phyloP scores from a whole-genome alignment of 129 eudicot species.

The sunflower (Helianthus annuus) region HanXRQr2.0-SUNRISE NC_035446.2:150221335-150221834 shows the following conservation, averaged over 20 bases:
- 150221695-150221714: too few species aligned
- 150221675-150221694: too few species aligned
- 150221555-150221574: conserved; percentile 16
- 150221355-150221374: conserved; percentile 46
- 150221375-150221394: conserved; percentile 50
- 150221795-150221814: too few species aligned
- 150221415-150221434: conserved; percentile 38
- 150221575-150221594: not conserved
- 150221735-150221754: too few species aligned
- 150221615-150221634: conserved; percentile 4
- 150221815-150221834: too few species aligned
- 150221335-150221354: conserved; percentile 28
- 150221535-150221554: not conserved
- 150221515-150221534: not conserved
- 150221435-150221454: conserved; percentile 2
- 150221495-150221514: not conserved
- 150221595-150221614: conserved; percentile 21
- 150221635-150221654: not conserved
- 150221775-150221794: too few species aligned
- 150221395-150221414: conserved; percentile 42
- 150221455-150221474: not conserved
- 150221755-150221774: too few species aligned
- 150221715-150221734: too few species aligned
- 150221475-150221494: not conserved
- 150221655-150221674: too few species aligned